These are phyloP conservation scores for Knufia petricola DNA, from an alignment of 2,329 filamentous ascomycete species.

Conservation along the genomic window DNA sequence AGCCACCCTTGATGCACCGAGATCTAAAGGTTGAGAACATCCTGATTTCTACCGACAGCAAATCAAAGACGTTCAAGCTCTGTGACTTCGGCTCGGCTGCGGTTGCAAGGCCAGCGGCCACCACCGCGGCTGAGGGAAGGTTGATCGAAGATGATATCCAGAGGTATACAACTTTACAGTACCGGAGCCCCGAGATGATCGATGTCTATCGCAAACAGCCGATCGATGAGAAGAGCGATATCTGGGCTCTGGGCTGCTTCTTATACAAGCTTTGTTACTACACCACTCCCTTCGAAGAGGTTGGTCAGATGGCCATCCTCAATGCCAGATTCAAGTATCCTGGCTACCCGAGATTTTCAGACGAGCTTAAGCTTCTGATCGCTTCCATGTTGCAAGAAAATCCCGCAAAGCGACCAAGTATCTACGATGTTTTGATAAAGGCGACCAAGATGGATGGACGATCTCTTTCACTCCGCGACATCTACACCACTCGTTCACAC, in stretches of 20 bases:
- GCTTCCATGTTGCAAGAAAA: conserved; percentile 85
- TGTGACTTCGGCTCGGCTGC: conserved; percentile 97
- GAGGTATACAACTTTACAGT: conserved; percentile 93
- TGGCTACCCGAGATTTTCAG: conserved; percentile 77
- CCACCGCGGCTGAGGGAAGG: conserved; percentile 77
- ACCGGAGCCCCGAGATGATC: conserved; percentile 96
- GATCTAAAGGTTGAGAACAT: conserved; percentile 98
- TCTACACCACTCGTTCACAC: conserved; percentile 56
- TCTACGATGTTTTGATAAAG: conserved; percentile 85
- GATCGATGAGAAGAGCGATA: conserved; percentile 97
- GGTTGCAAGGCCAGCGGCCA: conserved; percentile 71
- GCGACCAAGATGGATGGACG: conserved; percentile 81
- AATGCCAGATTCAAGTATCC: conserved; percentile 94
- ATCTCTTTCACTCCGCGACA: conserved; percentile 80
- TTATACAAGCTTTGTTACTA: conserved; percentile 99
- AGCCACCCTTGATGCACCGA: conserved; percentile 81
- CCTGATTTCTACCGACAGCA: conserved; percentile 62
- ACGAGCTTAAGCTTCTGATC: conserved; percentile 80
- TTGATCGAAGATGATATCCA: conserved; percentile 95
- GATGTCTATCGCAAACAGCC: conserved; percentile 94
- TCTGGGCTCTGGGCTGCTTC: conserved; percentile 91
- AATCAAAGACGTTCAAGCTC: conserved; percentile 76
- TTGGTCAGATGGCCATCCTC: conserved; percentile 91
- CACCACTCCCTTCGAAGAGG: conserved; percentile 95
- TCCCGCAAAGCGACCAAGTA: conserved; percentile 71